Conservation (phyloP, 2,329 filamentous ascomycete species). For the Didymella arachidicola region DNA sequence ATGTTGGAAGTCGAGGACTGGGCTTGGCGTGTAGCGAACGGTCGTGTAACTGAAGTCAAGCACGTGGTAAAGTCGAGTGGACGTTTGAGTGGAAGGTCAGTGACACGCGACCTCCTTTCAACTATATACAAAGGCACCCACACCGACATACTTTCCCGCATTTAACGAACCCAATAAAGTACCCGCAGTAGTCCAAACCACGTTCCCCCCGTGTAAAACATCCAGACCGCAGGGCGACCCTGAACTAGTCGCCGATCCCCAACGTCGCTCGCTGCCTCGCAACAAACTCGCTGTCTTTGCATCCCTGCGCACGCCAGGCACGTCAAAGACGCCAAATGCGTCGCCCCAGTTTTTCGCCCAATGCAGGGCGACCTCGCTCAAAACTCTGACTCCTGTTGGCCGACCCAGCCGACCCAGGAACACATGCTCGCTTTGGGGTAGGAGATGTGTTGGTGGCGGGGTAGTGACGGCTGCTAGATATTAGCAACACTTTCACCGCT, state of each 20-base stretch:
- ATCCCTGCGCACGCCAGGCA: constrained; percentile 15
- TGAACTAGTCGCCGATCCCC: constrained; percentile 22
- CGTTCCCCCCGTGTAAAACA: constrained; percentile 19
- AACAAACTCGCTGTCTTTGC: constrained; percentile 8
- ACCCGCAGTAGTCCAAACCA: constrained; percentile 24
- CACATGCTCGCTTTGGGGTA: constrained; percentile 17
- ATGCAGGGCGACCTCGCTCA: constrained; percentile 6
- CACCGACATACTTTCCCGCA: constrained; percentile 20
- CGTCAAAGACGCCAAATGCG: constrained; percentile 18
- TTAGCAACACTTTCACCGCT: constrained; percentile 18
- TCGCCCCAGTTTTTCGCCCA: constrained; percentile 14
- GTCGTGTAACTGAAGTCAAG: not conserved
- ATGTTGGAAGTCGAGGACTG: constrained; percentile 25
- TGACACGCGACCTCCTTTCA: constrained; percentile 16
- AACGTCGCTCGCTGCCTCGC: constrained; percentile 16
- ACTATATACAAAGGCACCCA: constrained; percentile 19
- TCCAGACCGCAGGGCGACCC: constrained; percentile 23
- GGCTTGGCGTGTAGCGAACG: constrained; percentile 16
- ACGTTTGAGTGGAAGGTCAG: constrained; percentile 6
- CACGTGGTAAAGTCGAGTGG: not conserved
- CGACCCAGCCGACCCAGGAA: constrained; percentile 15
- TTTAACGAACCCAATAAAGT: constrained; percentile 23
- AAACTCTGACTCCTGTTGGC: constrained; percentile 18
- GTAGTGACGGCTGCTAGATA: constrained; percentile 17
- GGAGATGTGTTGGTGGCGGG: constrained; percentile 11